phyloP scores from a whole-genome alignment of 2,329 filamentous ascomycete genomes.

The Pyrenochaeta sp. region DNA sequence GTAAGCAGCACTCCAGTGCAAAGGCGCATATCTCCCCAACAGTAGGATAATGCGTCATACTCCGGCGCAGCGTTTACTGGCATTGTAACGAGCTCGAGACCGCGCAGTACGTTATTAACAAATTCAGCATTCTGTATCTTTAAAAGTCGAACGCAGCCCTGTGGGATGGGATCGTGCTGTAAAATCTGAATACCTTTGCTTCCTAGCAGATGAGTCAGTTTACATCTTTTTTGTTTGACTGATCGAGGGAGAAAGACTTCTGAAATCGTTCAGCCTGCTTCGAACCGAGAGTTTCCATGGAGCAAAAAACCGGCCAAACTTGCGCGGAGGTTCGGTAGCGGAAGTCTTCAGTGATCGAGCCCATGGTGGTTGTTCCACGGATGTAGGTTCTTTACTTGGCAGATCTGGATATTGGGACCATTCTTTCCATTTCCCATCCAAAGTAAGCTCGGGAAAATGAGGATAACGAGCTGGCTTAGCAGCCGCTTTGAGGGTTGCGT shows the following conservation, averaged over 20 bases:
- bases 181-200: background rate
- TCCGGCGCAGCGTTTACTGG: background rate
- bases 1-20: background rate
- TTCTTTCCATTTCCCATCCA: background rate
- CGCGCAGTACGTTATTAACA: background rate
- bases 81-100: background rate
- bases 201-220: background rate
- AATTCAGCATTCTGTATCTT: background rate
- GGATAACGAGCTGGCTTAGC: conserved; percentile 2
- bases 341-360: background rate
- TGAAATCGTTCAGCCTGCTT: too few species aligned
- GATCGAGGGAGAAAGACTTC: too few species aligned
- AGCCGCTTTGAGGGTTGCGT: background rate
- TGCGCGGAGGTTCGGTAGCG: background rate
- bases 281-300: too few species aligned
- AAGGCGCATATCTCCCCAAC: conserved; percentile 2
- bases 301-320: background rate
- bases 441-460: background rate
- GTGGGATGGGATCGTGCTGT: background rate
- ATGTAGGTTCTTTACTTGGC: background rate
- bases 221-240: too few species aligned
- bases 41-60: conserved; percentile 1
- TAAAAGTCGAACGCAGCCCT: background rate
- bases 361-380: background rate
- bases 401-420: background rate